Evolutionary conservation across 192 early-diverging fungal genomes (phyloP).

Genomic region (Coemansia sp.): DNA sequence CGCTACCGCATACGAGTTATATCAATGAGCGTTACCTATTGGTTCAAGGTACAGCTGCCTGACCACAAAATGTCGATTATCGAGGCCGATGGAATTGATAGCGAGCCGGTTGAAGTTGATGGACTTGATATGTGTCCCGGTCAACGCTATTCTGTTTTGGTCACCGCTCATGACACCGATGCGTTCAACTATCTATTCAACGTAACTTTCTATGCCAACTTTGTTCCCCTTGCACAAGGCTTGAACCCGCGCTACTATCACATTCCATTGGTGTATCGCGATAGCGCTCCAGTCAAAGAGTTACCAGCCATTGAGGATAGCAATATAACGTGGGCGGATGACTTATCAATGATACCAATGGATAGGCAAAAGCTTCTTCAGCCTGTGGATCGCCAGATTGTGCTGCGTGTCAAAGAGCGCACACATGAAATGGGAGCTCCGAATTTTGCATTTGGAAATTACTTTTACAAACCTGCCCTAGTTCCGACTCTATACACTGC

Average conservation of each 20-base stretch:
- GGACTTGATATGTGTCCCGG: constrained; percentile 62
- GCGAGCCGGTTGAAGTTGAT: constrained; percentile 52
- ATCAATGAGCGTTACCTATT: constrained; percentile 66
- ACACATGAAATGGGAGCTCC: not conserved
- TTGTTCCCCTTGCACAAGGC: constrained; percentile 46
- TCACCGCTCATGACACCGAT: constrained; percentile 59
- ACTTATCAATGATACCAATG: constrained; percentile 10
- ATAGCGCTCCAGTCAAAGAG: constrained; percentile 51
- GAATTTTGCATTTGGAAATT: not conserved
- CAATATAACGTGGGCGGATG: constrained; percentile 10
- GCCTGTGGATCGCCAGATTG: constrained; percentile 39
- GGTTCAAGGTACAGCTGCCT: constrained; percentile 71
- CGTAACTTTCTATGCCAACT: constrained; percentile 55
- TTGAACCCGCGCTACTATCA: constrained; percentile 53
- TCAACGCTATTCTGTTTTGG: constrained; percentile 77
- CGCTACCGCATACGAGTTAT: constrained; percentile 78
- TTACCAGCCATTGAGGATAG: not conserved
- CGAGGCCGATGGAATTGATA: constrained; percentile 73
- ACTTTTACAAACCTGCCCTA: constrained; percentile 3
- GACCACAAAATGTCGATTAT: constrained; percentile 74
- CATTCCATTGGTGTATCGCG: constrained; percentile 58
- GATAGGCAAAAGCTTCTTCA: constrained; percentile 48
- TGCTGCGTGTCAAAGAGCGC: not conserved
- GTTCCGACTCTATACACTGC: constrained; percentile 67
- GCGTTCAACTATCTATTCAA: constrained; percentile 65